A percentile compares a stretch with the other conserved stretches of the same genome.
Conservation (phyloP, 2,329 filamentous ascomycete species). For the Aspergillus tubingensis region DNA sequence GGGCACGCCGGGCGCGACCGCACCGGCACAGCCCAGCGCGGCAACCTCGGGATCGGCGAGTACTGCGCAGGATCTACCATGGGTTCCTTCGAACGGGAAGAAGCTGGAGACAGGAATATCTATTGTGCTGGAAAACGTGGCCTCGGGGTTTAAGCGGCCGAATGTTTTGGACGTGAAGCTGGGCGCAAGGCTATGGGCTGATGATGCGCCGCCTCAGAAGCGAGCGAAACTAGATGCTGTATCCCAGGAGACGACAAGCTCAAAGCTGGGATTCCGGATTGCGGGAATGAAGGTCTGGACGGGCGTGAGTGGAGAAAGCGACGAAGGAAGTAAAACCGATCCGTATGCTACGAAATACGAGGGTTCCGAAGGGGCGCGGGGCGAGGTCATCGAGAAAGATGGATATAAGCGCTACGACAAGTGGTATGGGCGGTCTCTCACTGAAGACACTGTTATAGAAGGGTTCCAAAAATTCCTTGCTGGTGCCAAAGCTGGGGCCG, state of each 20-base stretch:
- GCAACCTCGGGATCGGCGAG: conserved; percentile 20
- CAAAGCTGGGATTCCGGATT: conserved; percentile 63
- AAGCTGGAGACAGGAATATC: conserved; percentile 75
- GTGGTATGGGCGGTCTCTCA: conserved; percentile 64
- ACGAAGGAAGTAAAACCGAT: conserved; percentile 36
- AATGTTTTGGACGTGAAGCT: conserved; percentile 95
- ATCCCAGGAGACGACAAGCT: conserved; percentile 60
- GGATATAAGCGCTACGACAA: conserved; percentile 65
- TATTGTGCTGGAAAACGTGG: conserved; percentile 82
- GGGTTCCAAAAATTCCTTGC: conserved; percentile 62
- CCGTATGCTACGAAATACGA: conserved; percentile 46
- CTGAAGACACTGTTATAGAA: conserved; percentile 55
- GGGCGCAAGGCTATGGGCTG: conserved; percentile 81
- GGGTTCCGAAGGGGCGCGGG: conserved; percentile 48
- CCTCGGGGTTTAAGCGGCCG: conserved; percentile 75
- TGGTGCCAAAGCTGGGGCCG: conserved; percentile 43
- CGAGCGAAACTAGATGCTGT: conserved; percentile 61
- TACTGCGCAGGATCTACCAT: conserved; percentile 31
- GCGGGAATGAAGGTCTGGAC: conserved; percentile 65
- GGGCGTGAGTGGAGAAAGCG: conserved; percentile 36
- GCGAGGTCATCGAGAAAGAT: conserved; percentile 48
- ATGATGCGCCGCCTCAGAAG: conserved; percentile 62
- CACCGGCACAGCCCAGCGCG: conserved; percentile 15
- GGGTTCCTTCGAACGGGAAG: conserved; percentile 56
- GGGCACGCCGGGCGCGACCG: conserved; percentile 18